These are phyloP conservation scores for Sugiyamaella americana DNA, from an alignment of 805 yeast species.

Conservation along the genomic window DNA sequence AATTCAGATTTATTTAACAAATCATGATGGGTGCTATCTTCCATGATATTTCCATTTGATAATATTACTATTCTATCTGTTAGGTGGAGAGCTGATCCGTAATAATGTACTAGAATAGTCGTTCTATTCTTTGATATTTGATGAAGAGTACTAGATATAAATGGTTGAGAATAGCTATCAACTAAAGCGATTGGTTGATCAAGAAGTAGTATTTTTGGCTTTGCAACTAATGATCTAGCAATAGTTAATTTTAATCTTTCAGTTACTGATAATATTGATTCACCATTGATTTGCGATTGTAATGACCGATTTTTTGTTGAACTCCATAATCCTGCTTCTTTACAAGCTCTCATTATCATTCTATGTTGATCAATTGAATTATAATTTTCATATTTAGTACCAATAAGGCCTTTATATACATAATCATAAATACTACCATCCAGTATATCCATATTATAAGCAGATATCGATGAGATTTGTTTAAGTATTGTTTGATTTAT, in stretches of 20 bases:
- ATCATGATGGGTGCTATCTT: neutral
- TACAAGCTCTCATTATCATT: conserved; percentile 5
- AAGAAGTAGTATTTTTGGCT: conserved; percentile 3
- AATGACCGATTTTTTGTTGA: conserved; percentile 1
- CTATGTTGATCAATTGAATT: conserved; percentile 6
- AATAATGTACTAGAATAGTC: neutral
- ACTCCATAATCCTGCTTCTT: conserved; percentile 2
- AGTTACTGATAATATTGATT: neutral
- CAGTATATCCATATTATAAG: neutral
- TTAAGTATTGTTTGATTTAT: neutral
- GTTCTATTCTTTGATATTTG: neutral
- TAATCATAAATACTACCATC: conserved; percentile 6
- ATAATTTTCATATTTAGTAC: conserved; percentile 1
- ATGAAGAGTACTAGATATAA: conserved; percentile 1
- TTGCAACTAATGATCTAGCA: conserved; percentile 4
- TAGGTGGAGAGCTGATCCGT: neutral
- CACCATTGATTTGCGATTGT: conserved; percentile 2
- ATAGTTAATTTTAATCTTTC: conserved; percentile 1
- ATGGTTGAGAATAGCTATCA: neutral
- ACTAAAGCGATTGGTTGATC: conserved; percentile 3
- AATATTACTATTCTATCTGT: conserved; percentile 1
- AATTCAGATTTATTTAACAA: neutral
- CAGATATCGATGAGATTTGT: neutral
- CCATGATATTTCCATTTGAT: neutral
- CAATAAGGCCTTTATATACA: conserved; percentile 3